Percentiles rank a stretch among this genome's conserved stretches.
Evolutionary conservation across 1,284 basidiomycete species (phyloP).

Genomic region (Veloboletus limbatus): DNA sequence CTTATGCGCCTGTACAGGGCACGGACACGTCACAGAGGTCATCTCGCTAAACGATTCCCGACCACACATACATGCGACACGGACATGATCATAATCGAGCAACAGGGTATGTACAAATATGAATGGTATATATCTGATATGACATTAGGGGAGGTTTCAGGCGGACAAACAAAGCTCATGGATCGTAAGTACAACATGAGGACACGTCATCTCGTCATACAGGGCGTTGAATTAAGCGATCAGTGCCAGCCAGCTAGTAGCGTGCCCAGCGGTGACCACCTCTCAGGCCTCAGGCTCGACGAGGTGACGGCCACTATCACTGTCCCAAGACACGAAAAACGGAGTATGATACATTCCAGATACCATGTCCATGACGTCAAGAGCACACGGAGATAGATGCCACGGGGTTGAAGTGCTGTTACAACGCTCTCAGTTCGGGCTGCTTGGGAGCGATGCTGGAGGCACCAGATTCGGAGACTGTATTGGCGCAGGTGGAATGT

Average conservation of each 20-base stretch:
- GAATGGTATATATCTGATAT: constrained; percentile 19
- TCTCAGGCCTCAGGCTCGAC: background rate
- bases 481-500: constrained; percentile 5
- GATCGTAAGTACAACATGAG: too few relatives aligned
- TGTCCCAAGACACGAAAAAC: constrained; percentile 7
- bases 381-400: constrained; percentile 8
- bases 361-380: too few relatives aligned
- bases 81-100: background rate
- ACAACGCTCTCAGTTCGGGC: constrained; percentile 7
- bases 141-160: background rate
- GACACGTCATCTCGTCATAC: background rate
- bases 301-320: constrained; percentile 10
- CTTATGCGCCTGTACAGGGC: background rate
- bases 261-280: background rate
- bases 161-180: background rate
- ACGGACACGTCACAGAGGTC: too few relatives aligned
- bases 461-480: background rate
- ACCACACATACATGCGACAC: background rate
- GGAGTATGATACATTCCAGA: background rate
- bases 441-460: constrained; percentile 7
- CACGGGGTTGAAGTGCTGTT: background rate
- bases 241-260: background rate
- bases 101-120: constrained; percentile 19
- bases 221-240: background rate
- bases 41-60: background rate